Conservation (phyloP, 805 yeast genomes). For the Monosporozyma unispora region DNA sequence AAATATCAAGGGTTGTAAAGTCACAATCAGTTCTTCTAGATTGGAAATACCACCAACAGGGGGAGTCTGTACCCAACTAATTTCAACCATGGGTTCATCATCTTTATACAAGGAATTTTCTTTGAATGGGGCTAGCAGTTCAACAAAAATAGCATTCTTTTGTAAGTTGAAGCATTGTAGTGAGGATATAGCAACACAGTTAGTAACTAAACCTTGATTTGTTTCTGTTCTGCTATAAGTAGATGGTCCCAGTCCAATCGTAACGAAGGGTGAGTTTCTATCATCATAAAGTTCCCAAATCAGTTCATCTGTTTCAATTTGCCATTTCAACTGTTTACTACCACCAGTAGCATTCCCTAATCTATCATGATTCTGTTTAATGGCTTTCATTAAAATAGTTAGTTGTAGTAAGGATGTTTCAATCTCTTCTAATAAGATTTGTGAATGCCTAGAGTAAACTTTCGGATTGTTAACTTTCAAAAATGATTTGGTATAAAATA, state of each 20-base stretch:
- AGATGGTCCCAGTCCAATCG: slow-evolving; percentile 43
- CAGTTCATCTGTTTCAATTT: slow-evolving; percentile 43
- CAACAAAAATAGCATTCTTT: slow-evolving; percentile 40
- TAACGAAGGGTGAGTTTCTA: slow-evolving; percentile 40
- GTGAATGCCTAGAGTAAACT: slow-evolving; percentile 30
- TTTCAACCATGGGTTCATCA: slow-evolving; percentile 32
- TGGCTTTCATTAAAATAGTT: slow-evolving; percentile 36
- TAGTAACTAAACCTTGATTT: slow-evolving; percentile 45
- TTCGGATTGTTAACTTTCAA: slow-evolving; percentile 31
- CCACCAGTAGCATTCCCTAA: slow-evolving; percentile 16
- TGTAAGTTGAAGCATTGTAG: slow-evolving; percentile 48
- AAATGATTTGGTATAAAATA: slow-evolving; percentile 33
- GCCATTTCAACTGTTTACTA: slow-evolving; percentile 35
- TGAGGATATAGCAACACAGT: slow-evolving; percentile 36
- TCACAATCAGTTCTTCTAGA: slow-evolving; percentile 41
- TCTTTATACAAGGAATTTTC: slow-evolving; percentile 14
- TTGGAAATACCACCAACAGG: slow-evolving; percentile 61
- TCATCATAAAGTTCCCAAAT: slow-evolving; percentile 51
- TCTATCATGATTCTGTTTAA: slow-evolving; percentile 30
- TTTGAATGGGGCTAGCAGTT: slow-evolving; percentile 39
- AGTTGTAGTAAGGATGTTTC: slow-evolving; percentile 32
- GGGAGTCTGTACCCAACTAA: slow-evolving; percentile 46
- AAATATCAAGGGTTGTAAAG: slow-evolving; percentile 45
- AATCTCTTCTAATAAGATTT: slow-evolving; percentile 31
- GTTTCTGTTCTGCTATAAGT: slow-evolving; percentile 41